Conservation (phyloP, 768 basidiomycete species). For the Clavaria fumosa region DNA sequence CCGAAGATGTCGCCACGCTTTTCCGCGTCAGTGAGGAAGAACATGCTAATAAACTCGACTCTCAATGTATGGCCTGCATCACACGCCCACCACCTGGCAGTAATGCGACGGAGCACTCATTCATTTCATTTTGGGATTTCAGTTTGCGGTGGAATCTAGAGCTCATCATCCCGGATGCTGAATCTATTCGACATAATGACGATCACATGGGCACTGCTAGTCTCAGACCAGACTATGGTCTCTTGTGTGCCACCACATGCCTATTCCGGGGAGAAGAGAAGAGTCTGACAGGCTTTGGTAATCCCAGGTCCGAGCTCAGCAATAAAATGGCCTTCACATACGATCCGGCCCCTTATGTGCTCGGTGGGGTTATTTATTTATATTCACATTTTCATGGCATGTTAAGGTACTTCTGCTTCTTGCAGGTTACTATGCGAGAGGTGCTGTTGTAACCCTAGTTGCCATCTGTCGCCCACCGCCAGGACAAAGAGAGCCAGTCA, state of each 20-base stretch:
- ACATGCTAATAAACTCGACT: background rate
- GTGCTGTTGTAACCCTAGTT: constrained; percentile 8
- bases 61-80: no score
- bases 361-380: constrained; percentile 10
- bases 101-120: constrained; percentile 9
- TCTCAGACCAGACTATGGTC: constrained; percentile 12
- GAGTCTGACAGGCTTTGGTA: constrained; percentile 4
- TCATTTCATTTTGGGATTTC: constrained; percentile 13
- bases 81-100: background rate
- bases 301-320: constrained; percentile 12
- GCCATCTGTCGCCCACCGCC: constrained; percentile 2
- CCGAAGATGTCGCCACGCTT: background rate
- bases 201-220: constrained; percentile 9
- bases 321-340: constrained; percentile 13
- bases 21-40: constrained; percentile 1
- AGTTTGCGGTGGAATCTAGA: constrained; percentile 13
- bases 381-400: background rate
- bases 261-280: constrained; percentile 16
- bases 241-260: constrained; percentile 11
- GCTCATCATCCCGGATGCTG: constrained; percentile 11
- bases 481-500: constrained; percentile 2
- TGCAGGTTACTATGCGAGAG: constrained; percentile 11
- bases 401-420: constrained; percentile 10
- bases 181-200: constrained; percentile 12
- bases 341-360: constrained; percentile 13